These are phyloP conservation scores for Omphalea diandra DNA, from an alignment of 441 rosid species.

Conservation along the genomic window DNA sequence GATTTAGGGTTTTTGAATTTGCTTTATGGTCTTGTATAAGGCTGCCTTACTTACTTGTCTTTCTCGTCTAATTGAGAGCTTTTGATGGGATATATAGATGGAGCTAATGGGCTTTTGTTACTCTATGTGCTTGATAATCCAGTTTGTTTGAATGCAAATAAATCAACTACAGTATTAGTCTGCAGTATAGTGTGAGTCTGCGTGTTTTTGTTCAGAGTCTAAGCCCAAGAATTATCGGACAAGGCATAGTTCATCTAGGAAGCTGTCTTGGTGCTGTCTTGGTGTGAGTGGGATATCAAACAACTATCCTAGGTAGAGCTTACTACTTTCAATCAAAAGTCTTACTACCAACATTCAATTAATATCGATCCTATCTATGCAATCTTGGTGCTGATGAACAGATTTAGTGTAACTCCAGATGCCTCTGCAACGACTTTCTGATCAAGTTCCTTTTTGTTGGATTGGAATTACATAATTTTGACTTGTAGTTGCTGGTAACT, in stretches of 20 bases:
- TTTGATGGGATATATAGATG: neutral
- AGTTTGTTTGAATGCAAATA: neutral
- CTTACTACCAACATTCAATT: neutral
- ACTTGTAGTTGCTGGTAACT: neutral
- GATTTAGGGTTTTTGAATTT: conserved; percentile 10
- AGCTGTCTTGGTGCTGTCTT: neutral
- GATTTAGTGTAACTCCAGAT: neutral
- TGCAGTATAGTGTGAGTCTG: neutral
- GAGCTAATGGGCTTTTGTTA: neutral
- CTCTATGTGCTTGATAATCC: neutral
- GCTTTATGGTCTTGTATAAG: neutral
- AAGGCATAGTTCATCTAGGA: neutral
- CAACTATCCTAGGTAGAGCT: neutral
- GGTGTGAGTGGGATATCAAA: neutral
- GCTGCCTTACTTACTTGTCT: neutral
- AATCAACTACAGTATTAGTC: neutral
- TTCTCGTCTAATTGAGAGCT: neutral
- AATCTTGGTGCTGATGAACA: neutral
- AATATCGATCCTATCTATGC: neutral
- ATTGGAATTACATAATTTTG: neutral
- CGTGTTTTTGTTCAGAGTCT: neutral
- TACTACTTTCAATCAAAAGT: neutral
- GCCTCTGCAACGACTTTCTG: too few species aligned
- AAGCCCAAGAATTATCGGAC: neutral
- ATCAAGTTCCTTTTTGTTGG: too few species aligned